Base-by-base conservation (phyloP, 345 rosid genomes). In the Salix udensis region DNA sequence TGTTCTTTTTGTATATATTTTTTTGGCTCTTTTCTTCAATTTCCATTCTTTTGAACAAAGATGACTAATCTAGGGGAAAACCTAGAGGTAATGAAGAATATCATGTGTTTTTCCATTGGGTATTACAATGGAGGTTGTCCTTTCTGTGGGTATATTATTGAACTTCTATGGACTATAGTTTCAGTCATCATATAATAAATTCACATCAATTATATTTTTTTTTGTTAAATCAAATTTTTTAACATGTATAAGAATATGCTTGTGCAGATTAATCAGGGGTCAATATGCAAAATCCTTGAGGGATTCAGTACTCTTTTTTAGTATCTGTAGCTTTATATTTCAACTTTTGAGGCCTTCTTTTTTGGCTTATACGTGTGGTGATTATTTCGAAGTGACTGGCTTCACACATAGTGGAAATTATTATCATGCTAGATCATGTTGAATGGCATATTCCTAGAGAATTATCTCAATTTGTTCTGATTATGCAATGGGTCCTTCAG, bases 331-430 rank as follows among this genome's bases (percentile, higher is more conserved):
- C 58, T 30, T 55, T 55, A 65, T 60, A 72, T 18, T 19, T 26
- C 23, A 10, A 8, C 23, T 14, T 68, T 4, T 60, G 74, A 30
- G 53, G 70, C 62, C 11, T 9, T 55, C 14, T 55, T 9, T 58
- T 58, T n/a, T 58, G 62, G 28, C 13, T 19, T n/a, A 10, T n/a
- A n/a, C 10, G 62, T 3, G 14, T 58, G 62, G 62, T 70, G 19
- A 74, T 15, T 34, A 74, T 42, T 55, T 48, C 44, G 28, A n/a
- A 36, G 40, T 60, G 23, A 72, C 60, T 34, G 37, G 60, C 46
- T 67, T 58, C 77, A 78, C 52, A 67, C 71, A 78, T 36, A 26
- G 67, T 50, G 76, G 36, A 26, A 28, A 70, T 71, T 77, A 44
- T 67, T 61, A 18, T 77, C 70, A 62, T 46, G 67, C 65, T 24